Evolutionary conservation across 1,284 basidiomycete species (phyloP).

Genomic region (Vanrija humicola): DNA sequence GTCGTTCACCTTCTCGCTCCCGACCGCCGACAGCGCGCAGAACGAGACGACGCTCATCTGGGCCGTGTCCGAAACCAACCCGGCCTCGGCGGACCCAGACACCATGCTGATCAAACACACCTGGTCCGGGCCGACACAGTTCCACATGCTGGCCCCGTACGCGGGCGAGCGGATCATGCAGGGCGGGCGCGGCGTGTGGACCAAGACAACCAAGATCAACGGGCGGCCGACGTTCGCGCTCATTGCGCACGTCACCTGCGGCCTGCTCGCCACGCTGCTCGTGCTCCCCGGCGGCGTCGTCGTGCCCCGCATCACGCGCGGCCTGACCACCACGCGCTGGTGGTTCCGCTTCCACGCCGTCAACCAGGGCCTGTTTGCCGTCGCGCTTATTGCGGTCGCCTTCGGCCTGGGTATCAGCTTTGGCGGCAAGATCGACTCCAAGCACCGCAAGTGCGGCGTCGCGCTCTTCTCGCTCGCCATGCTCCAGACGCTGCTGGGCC

Average conservation of each 20-base stretch:
- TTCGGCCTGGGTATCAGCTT: slow-evolving; percentile 42
- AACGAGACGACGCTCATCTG: slow-evolving; percentile 53
- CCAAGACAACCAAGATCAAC: slow-evolving; percentile 1
- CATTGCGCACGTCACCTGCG: slow-evolving; percentile 58
- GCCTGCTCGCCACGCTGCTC: slow-evolving; percentile 57
- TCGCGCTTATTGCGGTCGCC: slow-evolving; percentile 55
- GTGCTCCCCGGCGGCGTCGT: slow-evolving; percentile 60
- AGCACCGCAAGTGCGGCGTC: slow-evolving; percentile 60
- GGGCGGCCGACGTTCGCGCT: slow-evolving; percentile 33
- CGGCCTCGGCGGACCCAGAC: slow-evolving; percentile 45
- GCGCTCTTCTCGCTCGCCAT: slow-evolving; percentile 61
- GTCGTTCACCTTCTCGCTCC: slow-evolving; percentile 54
- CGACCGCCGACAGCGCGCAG: slow-evolving; percentile 49
- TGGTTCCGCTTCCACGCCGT: slow-evolving; percentile 60
- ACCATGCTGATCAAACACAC: slow-evolving; percentile 53
- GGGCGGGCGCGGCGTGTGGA: too few relatives aligned
- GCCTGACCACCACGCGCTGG: slow-evolving; percentile 49
- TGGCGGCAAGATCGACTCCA: slow-evolving; percentile 36
- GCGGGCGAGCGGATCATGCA: neutral
- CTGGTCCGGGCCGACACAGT: slow-evolving; percentile 4
- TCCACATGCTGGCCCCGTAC: neutral
- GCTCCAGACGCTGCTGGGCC: slow-evolving; percentile 58
- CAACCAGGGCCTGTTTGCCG: slow-evolving; percentile 57
- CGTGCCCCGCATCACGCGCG: slow-evolving; percentile 58
- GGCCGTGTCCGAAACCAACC: slow-evolving; percentile 53